phyloP scores from a whole-genome alignment of 2,329 filamentous ascomycete species.

The Trichoderma semiorbis region DNA sequence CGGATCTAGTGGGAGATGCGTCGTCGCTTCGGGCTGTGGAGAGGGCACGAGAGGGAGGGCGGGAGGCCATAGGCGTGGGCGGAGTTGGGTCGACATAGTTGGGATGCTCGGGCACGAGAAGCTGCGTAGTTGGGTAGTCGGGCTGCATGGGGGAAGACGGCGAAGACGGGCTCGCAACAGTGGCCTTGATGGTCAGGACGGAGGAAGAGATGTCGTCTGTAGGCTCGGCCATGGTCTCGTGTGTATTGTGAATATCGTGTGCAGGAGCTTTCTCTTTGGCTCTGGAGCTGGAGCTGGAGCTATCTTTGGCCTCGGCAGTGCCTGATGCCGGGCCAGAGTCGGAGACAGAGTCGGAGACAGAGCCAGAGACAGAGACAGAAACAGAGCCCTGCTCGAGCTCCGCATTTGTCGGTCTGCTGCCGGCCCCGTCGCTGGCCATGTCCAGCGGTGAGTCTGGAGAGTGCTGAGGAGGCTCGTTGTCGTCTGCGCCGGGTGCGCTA shows the following conservation, averaged over 20 bases:
- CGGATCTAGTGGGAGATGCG: conserved; percentile 50
- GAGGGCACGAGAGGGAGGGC: conserved; percentile 57
- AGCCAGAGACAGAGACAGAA: background rate
- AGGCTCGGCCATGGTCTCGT: background rate
- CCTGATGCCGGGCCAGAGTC: background rate
- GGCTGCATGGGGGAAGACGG: conserved; percentile 30
- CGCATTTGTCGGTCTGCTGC: conserved; percentile 6
- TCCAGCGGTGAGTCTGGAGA: background rate
- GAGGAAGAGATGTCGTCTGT: conserved; percentile 41
- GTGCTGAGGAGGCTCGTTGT: background rate
- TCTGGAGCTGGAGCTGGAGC: background rate
- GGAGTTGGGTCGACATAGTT: conserved; percentile 58
- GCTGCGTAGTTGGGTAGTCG: conserved; percentile 34
- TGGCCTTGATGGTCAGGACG: conserved; percentile 48
- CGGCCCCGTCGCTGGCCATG: conserved; percentile 12
- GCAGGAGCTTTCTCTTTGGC: background rate
- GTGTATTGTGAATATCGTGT: background rate
- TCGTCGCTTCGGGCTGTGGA: conserved; percentile 47
- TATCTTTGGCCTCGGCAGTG: background rate
- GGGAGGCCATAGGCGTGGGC: conserved; percentile 52
- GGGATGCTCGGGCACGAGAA: conserved; percentile 46
- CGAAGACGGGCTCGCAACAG: conserved; percentile 30
- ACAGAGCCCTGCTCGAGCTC: conserved; percentile 7
- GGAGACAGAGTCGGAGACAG: too few relatives aligned
- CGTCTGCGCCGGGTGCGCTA: background rate